Conservation (phyloP, 257 asterid genomes). For the Nicotiana tabacum region DNA sequence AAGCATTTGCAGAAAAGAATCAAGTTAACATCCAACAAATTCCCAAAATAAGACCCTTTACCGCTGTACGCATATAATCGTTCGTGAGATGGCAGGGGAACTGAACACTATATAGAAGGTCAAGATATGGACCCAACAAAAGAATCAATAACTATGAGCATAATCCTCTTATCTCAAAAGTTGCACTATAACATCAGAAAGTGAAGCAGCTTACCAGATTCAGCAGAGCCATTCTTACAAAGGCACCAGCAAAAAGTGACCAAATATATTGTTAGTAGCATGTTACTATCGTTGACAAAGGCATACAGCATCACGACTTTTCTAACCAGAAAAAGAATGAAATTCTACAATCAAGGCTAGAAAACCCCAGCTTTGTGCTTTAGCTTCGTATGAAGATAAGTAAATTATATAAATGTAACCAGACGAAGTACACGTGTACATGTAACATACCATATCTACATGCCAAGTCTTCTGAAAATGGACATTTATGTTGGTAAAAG, state of each 20-base stretch:
- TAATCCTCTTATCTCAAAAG: not conserved
- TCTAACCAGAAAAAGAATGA: not conserved
- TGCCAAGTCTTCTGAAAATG: not conserved
- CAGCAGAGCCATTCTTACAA: not conserved
- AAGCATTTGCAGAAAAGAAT: not conserved
- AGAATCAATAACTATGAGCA: not conserved
- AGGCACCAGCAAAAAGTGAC: not conserved
- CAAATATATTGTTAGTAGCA: not conserved
- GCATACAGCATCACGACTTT: not conserved
- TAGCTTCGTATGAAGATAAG: not conserved
- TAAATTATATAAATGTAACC: not conserved
- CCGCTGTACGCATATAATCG: not conserved
- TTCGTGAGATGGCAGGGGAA: not conserved
- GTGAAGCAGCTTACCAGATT: not conserved
- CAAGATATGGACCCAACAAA: not conserved
- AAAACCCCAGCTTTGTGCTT: not conserved
- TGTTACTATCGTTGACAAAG: not conserved
- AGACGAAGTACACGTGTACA: not conserved
- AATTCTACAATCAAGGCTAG: not conserved
- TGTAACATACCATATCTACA: not conserved
- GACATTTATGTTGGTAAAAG: not conserved
- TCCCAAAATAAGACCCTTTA: not conserved
- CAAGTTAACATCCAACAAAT: not conserved
- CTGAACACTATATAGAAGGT: not conserved
- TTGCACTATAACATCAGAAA: not conserved